phyloP scores from a whole-genome alignment of 169 alveolate genomes.

The Eimeria maxima region DNA sequence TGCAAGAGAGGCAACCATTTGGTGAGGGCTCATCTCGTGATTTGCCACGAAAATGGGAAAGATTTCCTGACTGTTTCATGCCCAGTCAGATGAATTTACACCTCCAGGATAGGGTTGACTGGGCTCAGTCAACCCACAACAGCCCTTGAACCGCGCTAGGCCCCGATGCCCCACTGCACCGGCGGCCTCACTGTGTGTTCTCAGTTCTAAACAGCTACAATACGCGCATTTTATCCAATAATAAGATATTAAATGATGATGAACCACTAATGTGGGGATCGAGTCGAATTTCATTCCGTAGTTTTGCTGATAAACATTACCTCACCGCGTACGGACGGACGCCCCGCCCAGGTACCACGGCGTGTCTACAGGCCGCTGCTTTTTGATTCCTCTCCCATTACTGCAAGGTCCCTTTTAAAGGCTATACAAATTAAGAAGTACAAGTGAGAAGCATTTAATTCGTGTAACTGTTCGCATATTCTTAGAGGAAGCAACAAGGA shows the following conservation, averaged over 20 bases:
- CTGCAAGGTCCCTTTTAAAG: background rate
- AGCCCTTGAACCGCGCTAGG: background rate
- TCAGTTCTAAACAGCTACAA: background rate
- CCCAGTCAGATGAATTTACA: background rate
- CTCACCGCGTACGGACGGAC: no score
- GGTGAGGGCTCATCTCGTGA: background rate
- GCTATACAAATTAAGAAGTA: background rate
- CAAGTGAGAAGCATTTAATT: background rate
- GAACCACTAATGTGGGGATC: no score
- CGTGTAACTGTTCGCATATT: background rate
- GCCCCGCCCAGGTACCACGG: background rate
- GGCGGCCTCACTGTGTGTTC: background rate
- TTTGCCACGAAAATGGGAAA: no score
- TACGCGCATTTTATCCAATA: no score
- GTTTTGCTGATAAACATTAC: no score
- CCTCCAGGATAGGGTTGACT: background rate
- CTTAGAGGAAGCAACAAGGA: background rate
- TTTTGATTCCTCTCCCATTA: background rate
- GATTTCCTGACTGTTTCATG: background rate
- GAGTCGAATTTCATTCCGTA: no score
- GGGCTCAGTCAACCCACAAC: background rate
- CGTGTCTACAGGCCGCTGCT: background rate
- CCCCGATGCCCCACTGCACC: constrained; percentile 11
- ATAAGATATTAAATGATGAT: no score
- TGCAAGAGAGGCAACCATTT: background rate